Conservation (phyloP, 208 protist species). For the Trypanosoma lewisi region DNA sequence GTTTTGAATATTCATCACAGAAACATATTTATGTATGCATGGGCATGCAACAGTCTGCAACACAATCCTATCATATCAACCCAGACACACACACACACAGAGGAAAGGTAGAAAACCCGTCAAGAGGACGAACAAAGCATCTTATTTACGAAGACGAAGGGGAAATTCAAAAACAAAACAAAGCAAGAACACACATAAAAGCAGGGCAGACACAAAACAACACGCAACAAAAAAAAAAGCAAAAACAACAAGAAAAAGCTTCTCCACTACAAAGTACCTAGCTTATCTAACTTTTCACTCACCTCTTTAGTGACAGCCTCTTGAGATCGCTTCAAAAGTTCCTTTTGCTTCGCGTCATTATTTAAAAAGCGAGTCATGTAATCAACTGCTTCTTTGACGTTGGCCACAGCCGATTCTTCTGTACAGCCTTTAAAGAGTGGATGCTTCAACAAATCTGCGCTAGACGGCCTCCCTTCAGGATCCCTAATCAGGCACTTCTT, state of each 20-base stretch:
- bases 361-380: conserved; percentile 86
- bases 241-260: neutral
- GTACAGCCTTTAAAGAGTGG: conserved; percentile 72
- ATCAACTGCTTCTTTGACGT: conserved; percentile 81
- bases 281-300: conserved; percentile 64
- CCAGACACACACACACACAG: neutral
- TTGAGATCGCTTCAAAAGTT: conserved; percentile 42
- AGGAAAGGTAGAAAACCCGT: neutral
- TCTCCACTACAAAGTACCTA: conserved; percentile 41
- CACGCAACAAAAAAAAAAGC: neutral
- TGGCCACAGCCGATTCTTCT: conserved; percentile 60
- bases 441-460: conserved; percentile 75
- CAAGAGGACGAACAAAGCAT: too few relatives aligned
- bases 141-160: neutral
- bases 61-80: too few relatives aligned
- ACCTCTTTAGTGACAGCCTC: conserved; percentile 67
- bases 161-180: conserved; percentile 10
- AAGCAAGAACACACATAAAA: conserved; percentile 3
- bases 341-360: conserved; percentile 70
- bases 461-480: conserved; percentile 61
- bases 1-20: too few relatives aligned
- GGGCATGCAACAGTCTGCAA: too few relatives aligned
- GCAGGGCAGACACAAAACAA: neutral
- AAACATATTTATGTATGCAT: too few relatives aligned
- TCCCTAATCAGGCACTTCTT: conserved; percentile 69